phyloP scores from a whole-genome alignment of 2,329 filamentous ascomycete genomes.

The Exophiala phaeomuriformis region DNA sequence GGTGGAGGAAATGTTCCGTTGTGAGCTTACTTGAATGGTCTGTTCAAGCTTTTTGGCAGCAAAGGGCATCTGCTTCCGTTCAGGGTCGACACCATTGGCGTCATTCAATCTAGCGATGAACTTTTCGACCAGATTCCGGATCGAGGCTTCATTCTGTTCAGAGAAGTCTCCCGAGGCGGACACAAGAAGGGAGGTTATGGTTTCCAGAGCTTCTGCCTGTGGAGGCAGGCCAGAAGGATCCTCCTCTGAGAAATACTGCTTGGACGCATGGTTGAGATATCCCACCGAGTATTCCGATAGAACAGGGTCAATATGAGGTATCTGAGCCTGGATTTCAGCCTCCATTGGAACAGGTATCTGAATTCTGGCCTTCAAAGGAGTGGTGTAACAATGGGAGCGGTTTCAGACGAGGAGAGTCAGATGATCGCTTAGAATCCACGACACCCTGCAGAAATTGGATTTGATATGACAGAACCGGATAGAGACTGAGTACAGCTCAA shows the following conservation, averaged over 20 bases:
- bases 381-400: background rate
- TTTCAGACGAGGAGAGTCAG: too few species aligned
- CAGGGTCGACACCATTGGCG: conserved; percentile 60
- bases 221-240: conserved; percentile 66
- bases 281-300: conserved; percentile 89
- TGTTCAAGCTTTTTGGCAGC: conserved; percentile 82
- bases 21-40: conserved; percentile 85
- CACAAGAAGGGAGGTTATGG: conserved; percentile 79
- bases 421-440: too few species aligned
- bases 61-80: conserved; percentile 63
- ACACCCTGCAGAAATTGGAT: background rate
- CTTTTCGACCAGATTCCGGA: conserved; percentile 77
- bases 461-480: background rate
- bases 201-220: conserved; percentile 71
- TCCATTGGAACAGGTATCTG: conserved; percentile 54
- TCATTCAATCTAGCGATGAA: conserved; percentile 78
- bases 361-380: background rate
- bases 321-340: conserved; percentile 72
- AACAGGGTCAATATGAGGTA: conserved; percentile 81
- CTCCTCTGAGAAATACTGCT: conserved; percentile 65
- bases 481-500: too few species aligned
- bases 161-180: conserved; percentile 86
- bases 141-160: conserved; percentile 62
- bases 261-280: conserved; percentile 89
- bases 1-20: conserved; percentile 93